These are phyloP conservation scores for Hygrophoropsis aurantiaca DNA, from an alignment of 768 basidiomycete genomes.

Conservation along the genomic window DNA sequence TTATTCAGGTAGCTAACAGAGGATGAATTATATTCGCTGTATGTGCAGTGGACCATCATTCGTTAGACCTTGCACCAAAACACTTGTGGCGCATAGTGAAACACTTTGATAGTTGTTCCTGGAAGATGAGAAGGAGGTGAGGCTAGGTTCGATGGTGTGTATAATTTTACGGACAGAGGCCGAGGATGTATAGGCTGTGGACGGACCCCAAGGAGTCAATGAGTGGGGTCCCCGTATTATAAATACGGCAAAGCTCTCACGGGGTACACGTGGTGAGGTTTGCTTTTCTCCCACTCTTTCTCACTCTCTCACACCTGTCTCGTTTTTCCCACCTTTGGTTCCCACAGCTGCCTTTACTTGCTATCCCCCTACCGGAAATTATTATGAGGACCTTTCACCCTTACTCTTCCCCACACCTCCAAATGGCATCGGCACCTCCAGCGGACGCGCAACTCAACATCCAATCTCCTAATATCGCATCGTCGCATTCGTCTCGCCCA, in stretches of 20 bases:
- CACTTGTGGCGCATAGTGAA: background rate
- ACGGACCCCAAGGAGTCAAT: conserved; percentile 11
- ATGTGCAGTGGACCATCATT: conserved; percentile 36
- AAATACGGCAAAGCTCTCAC: conserved; percentile 29
- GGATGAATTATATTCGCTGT: conserved; percentile 34
- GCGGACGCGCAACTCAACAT: conserved; percentile 31
- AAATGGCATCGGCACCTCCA: conserved; percentile 39
- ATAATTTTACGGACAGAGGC: background rate
- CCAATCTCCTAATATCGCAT: conserved; percentile 48
- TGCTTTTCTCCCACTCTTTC: conserved; percentile 10
- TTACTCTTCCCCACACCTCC: conserved; percentile 40
- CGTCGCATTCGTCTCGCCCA: conserved; percentile 53
- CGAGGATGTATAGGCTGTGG: background rate
- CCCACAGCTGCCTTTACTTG: conserved; percentile 43
- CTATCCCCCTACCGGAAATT: conserved; percentile 41
- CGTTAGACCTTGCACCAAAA: conserved; percentile 33
- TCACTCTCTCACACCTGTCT: conserved; percentile 24
- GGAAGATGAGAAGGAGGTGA: background rate
- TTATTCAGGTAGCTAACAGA: background rate
- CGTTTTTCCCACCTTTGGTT: conserved; percentile 51
- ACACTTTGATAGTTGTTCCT: conserved; percentile 5
- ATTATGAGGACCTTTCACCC: conserved; percentile 45
- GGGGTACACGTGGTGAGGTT: conserved; percentile 26
- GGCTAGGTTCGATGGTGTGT: background rate
- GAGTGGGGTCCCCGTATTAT: conserved; percentile 3